Percentiles rank a stretch among this genome's conserved stretches.
Conservation (phyloP, 75 land plant genomes). For the Selaginella tamariscina region DNA sequence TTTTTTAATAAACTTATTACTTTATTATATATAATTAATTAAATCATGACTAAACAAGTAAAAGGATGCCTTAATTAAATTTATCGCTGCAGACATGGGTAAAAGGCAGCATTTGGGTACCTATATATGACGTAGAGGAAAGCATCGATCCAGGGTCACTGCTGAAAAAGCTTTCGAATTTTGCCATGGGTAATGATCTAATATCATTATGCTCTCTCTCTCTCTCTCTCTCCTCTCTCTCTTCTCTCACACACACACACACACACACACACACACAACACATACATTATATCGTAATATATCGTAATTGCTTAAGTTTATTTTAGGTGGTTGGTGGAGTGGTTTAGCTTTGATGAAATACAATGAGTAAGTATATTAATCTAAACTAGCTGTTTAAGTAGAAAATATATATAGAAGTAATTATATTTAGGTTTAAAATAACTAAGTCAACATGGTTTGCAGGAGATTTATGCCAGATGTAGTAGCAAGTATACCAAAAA, state of each 20-base stretch:
- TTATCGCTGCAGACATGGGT: slow-evolving; percentile 79
- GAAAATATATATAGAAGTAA: too few relatives aligned
- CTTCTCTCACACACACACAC: neutral
- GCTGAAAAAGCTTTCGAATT: slow-evolving; percentile 53
- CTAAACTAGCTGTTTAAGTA: neutral
- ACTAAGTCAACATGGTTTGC: slow-evolving; percentile 13
- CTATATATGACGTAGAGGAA: slow-evolving; percentile 61
- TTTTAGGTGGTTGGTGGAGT: slow-evolving; percentile 96
- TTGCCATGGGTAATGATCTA: slow-evolving; percentile 55
- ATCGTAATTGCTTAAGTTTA: neutral
- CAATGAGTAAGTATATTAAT: slow-evolving; percentile 36
- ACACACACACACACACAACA: neutral
- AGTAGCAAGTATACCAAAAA: slow-evolving; percentile 53
- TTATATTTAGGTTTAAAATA: slow-evolving; percentile 1
- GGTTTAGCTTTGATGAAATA: slow-evolving; percentile 63
- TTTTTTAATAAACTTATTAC: too few relatives aligned
- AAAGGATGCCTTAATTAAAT: too few relatives aligned
- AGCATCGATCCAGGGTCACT: slow-evolving; percentile 39
- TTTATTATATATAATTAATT: too few relatives aligned
- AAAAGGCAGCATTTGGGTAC: slow-evolving; percentile 73
- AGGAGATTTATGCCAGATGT: slow-evolving; percentile 63
- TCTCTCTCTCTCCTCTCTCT: slow-evolving; percentile 1
- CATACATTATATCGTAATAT: neutral
- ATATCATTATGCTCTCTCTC: neutral
- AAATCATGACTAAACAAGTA: too few relatives aligned